phyloP scores from a whole-genome alignment of 129 eudicot species.

The Calendula officinalis region DNA sequence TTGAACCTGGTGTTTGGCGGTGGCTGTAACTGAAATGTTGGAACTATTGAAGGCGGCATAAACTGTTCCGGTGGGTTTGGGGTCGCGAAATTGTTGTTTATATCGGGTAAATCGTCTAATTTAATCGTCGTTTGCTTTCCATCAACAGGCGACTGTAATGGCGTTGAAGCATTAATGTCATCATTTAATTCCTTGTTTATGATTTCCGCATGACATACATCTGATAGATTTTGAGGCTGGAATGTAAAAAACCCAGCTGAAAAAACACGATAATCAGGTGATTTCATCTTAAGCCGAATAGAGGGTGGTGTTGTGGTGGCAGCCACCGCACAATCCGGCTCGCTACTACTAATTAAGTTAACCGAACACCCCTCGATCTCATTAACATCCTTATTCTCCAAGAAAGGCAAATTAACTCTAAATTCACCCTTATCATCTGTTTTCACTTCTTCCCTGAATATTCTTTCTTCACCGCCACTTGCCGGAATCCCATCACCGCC shows the following conservation, averaged over 20 bases:
- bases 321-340: slow-evolving; percentile 61
- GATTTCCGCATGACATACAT: slow-evolving; percentile 46
- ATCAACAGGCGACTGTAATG: slow-evolving; percentile 24
- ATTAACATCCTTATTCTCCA: slow-evolving; percentile 44
- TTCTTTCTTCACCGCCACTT: slow-evolving; percentile 13
- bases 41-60: slow-evolving; percentile 26
- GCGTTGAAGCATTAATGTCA: slow-evolving; percentile 9
- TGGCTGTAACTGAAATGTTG: slow-evolving; percentile 44
- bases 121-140: slow-evolving; percentile 21
- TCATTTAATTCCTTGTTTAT: slow-evolving; percentile 28
- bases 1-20: slow-evolving; percentile 34
- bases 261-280: slow-evolving; percentile 50
- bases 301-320: slow-evolving; percentile 45
- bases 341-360: slow-evolving; percentile 58
- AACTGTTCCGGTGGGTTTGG: slow-evolving; percentile 34
- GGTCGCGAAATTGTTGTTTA: slow-evolving; percentile 18
- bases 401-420: slow-evolving; percentile 56
- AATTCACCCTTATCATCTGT: slow-evolving; percentile 71
- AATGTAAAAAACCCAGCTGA: slow-evolving; percentile 79
- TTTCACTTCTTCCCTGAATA: slow-evolving; percentile 48
- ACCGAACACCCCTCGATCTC: slow-evolving; percentile 60
- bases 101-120: slow-evolving; percentile 8
- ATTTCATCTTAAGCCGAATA: slow-evolving; percentile 50
- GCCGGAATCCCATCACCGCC: slow-evolving; percentile 21
- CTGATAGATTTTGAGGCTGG: slow-evolving; percentile 42